phyloP scores from a whole-genome alignment of 2,329 filamentous ascomycete species.

The Aspergillus spinulosporus region DNA sequence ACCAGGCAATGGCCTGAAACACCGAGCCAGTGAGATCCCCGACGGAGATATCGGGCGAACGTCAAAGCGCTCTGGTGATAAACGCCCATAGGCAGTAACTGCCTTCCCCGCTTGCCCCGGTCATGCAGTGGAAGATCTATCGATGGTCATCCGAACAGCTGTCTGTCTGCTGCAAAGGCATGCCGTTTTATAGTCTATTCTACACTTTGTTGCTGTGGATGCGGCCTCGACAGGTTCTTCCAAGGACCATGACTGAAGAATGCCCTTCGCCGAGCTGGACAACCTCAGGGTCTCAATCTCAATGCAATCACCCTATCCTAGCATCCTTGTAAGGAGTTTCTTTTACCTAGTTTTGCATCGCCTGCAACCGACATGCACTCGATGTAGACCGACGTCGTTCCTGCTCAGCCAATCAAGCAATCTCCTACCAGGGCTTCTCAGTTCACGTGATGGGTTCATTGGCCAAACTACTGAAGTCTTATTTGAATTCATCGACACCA shows the following conservation, averaged over 20 bases:
- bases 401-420: too few relatives aligned
- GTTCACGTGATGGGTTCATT: too few relatives aligned
- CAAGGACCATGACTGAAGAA: not conserved
- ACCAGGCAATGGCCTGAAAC: not conserved
- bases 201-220: not conserved
- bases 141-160: not conserved
- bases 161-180: not conserved
- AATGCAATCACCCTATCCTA: not conserved
- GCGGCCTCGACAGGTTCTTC: not conserved
- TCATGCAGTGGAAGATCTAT: slow-evolving; percentile 2
- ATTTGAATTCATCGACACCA: too few relatives aligned
- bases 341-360: too few relatives aligned
- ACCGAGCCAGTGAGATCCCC: slow-evolving; percentile 6
- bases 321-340: too few relatives aligned
- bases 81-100: slow-evolving; percentile 5
- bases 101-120: not conserved
- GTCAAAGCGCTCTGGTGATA: slow-evolving; percentile 3
- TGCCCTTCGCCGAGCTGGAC: not conserved
- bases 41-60: not conserved
- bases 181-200: not conserved
- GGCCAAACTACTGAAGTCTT: too few relatives aligned
- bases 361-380: too few relatives aligned
- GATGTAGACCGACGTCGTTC: too few relatives aligned
- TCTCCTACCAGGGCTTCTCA: too few relatives aligned
- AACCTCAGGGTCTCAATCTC: not conserved